Evolutionary conservation across 2,329 filamentous ascomycete species (phyloP).

Genomic region (Pseudogymnoascus sp.): DNA sequence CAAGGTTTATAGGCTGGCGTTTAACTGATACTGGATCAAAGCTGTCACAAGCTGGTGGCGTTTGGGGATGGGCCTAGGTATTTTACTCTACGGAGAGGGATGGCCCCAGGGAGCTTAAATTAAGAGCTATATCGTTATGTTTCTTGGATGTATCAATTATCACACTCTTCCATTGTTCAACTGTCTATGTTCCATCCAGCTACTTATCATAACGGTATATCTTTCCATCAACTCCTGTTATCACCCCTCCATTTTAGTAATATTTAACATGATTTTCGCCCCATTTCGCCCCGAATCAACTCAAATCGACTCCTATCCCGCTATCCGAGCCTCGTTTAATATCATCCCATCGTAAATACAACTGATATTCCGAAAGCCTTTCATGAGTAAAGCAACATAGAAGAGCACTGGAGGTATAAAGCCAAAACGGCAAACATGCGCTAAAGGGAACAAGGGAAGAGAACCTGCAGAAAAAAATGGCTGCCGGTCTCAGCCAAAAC

Average conservation of each 20-base stretch:
- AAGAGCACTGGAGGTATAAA: slow-evolving; percentile 5
- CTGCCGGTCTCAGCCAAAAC: not conserved
- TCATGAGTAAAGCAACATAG: slow-evolving; percentile 7
- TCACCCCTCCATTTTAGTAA: not conserved
- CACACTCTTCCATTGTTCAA: slow-evolving; percentile 2
- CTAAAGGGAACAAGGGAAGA: not conserved
- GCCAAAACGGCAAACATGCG: not conserved
- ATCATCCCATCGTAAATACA: slow-evolving; percentile 7
- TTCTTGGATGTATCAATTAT: not conserved
- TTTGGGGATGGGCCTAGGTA: not conserved
- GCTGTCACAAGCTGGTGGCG: not conserved
- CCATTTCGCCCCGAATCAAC: not conserved
- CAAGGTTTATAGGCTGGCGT: not conserved
- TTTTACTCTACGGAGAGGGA: slow-evolving; percentile 5
- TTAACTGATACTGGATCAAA: not conserved
- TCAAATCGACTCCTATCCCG: slow-evolving; percentile 3
- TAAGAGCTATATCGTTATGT: not conserved
- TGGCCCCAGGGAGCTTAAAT: not conserved
- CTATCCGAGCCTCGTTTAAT: slow-evolving; percentile 3
- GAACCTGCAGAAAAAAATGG: not conserved
- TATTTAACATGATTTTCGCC: not conserved
- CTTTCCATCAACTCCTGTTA: not conserved
- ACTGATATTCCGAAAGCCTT: not conserved
- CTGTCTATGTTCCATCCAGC: slow-evolving; percentile 3
- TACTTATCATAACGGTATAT: not conserved